Evolutionary conservation across 164 flowering plant genomes (phyloP), one percentile per base, ranked within the genome.

Genomic region (Vitis amurensis): DNA sequence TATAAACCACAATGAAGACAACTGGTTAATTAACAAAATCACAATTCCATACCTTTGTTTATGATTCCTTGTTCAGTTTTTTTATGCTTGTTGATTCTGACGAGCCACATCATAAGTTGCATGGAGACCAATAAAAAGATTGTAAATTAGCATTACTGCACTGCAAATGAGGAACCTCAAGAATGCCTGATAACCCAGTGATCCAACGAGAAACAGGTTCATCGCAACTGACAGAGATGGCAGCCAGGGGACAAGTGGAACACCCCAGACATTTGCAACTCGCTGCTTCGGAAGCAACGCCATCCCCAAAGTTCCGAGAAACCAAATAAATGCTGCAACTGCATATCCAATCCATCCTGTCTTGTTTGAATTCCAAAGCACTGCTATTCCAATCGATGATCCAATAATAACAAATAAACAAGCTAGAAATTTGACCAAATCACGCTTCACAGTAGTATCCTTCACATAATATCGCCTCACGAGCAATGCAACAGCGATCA

Each of bases 231-330:
- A 91, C 69, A 89, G 64, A 14, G 92, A 77, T n/a, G 98, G 98
- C 68, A 93, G 52, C 97, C 90, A 89, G 12, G 98, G 97, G 52
- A 93, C 93, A 3, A 91, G 71, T 0, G 98, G 95, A 52, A 91
- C 92, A 4, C 90, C 92, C 95, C 92, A 91, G 1, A 89, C 75
- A 55, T 83, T 87, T 10, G 98, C 92, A 50, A 52, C 64, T 7
- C 82, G 81, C 50, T 77, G 82, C 74, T 83, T 76, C 0, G 86
- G 79, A 62, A 89, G 73, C 50, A 91, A 66, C 9, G 74, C 76
- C 81, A 91, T 66, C 27, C 81, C 88, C 68, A 86, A 44, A 30
- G 92, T 90, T 30, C 88, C 91, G 11, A 74, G 48, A 67, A 87
- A 77, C 97, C 93, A 90, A 3, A 91, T 3, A 1, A 77, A 63